Conservation (phyloP, 495 filamentous ascomycete genomes). For the Astrocystis sublimbata region DNA sequence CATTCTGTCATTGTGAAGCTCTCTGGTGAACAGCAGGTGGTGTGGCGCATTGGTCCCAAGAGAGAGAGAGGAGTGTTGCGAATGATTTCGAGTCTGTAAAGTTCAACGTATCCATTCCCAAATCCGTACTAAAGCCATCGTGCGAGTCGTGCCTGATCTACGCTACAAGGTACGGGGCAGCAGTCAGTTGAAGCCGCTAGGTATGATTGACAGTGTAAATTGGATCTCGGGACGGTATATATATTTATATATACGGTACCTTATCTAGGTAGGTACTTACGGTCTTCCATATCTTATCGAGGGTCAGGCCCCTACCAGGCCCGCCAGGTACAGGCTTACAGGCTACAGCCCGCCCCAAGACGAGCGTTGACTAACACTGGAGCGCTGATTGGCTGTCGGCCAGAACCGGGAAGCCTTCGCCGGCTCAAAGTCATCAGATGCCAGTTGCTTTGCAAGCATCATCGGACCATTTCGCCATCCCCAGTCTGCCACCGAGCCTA, state of each 20-base stretch:
- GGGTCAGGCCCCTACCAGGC: too few species aligned
- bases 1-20: slow-evolving; percentile 8
- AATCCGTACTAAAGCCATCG: too few species aligned
- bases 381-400: slow-evolving; percentile 42
- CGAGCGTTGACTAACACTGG: slow-evolving; percentile 37
- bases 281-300: not conserved
- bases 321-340: slow-evolving; percentile 1
- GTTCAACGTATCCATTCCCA: too few species aligned
- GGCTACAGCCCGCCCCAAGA: too few species aligned
- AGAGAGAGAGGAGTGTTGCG: too few species aligned
- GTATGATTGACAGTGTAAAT: too few species aligned
- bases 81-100: too few species aligned
- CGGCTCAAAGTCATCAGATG: slow-evolving; percentile 43
- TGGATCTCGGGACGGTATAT: too few species aligned
- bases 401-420: slow-evolving; percentile 32
- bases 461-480: slow-evolving; percentile 19
- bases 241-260: not conserved
- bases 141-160: too few species aligned
- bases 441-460: slow-evolving; percentile 23
- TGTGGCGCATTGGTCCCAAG: not conserved
- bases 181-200: not conserved
- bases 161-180: too few species aligned
- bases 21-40: not conserved
- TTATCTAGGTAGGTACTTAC: not conserved
- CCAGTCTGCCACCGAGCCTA: too few species aligned